phyloP scores from a whole-genome alignment of 106 monocot species.

The Alisma plantagoaquatica region DNA sequence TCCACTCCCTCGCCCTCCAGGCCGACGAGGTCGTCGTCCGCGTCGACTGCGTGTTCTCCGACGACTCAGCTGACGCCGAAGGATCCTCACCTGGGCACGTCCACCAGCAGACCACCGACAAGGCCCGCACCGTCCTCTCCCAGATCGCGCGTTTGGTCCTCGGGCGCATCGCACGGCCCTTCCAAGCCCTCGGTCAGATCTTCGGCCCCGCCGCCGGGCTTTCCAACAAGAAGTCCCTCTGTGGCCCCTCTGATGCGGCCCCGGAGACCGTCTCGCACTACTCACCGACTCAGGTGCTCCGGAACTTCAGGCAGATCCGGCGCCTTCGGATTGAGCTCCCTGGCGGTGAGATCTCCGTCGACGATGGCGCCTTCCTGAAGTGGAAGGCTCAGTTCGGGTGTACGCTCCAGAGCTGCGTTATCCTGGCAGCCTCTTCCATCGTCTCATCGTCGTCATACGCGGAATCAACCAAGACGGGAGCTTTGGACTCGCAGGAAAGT shows the following conservation, averaged over 20 bases:
- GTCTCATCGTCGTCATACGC: constrained; percentile 1
- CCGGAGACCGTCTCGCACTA: constrained; percentile 49
- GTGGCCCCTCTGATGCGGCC: constrained; percentile 1
- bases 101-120: no score
- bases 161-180: constrained; percentile 32
- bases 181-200: constrained; percentile 46
- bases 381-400: constrained; percentile 79
- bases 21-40: constrained; percentile 61
- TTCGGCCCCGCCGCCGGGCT: constrained; percentile 7
- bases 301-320: constrained; percentile 55
- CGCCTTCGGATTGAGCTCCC: constrained; percentile 52
- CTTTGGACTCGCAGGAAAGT: background rate
- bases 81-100: no score
- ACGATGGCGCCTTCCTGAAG: constrained; percentile 54
- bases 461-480: background rate
- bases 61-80: no score
- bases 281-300: constrained; percentile 66
- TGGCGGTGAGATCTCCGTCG: constrained; percentile 56
- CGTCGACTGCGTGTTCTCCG: constrained; percentile 78
- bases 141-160: constrained; percentile 39
- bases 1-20: constrained; percentile 47
- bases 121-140: constrained; percentile 41
- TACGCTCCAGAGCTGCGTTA: constrained; percentile 58
- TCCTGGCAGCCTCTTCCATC: constrained; percentile 63
- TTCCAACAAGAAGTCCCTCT: background rate